These are phyloP conservation scores for Talaromyces islandicus DNA, from an alignment of 2,329 filamentous ascomycete genomes.

Conservation along the genomic window DNA sequence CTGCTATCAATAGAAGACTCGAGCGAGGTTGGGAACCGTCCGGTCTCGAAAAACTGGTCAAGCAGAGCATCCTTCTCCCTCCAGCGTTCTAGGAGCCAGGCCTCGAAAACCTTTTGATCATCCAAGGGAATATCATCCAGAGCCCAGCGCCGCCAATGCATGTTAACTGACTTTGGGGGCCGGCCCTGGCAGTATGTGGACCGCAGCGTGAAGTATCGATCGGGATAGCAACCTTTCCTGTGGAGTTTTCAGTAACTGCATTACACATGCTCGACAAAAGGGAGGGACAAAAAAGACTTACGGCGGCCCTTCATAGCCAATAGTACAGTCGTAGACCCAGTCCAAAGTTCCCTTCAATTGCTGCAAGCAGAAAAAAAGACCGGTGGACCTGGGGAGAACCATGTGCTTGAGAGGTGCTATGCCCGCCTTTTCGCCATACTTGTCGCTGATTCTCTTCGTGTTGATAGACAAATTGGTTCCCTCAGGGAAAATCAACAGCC, in stretches of 20 bases:
- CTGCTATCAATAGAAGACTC: conserved; percentile 44
- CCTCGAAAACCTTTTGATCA: conserved; percentile 66
- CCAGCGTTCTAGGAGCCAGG: conserved; percentile 83
- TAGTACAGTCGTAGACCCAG: conserved; percentile 71
- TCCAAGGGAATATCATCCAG: conserved; percentile 75
- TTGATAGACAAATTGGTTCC: conserved; percentile 56
- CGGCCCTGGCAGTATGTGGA: conserved; percentile 86
- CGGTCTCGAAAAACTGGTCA: conserved; percentile 72
- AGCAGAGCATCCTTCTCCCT: conserved; percentile 85
- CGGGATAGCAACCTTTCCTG: conserved; percentile 76
- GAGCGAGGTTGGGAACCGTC: conserved; percentile 69
- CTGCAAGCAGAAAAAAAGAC: conserved; percentile 56
- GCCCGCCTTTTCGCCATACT: conserved; percentile 53
- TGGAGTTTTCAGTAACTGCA: neutral
- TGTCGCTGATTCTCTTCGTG: conserved; percentile 51
- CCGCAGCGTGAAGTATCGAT: conserved; percentile 78
- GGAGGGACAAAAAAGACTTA: conserved; percentile 52
- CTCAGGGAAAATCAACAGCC: conserved; percentile 61
- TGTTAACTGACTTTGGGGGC: conserved; percentile 90
- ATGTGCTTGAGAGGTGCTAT: conserved; percentile 54
- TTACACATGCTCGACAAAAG: neutral
- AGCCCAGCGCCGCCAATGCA: conserved; percentile 87
- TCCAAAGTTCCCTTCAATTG: conserved; percentile 55
- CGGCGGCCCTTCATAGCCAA: conserved; percentile 91
- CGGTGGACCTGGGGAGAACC: conserved; percentile 56